Conservation (phyloP, 352 stramenopile genomes). For the Phytophthora melonis region DNA sequence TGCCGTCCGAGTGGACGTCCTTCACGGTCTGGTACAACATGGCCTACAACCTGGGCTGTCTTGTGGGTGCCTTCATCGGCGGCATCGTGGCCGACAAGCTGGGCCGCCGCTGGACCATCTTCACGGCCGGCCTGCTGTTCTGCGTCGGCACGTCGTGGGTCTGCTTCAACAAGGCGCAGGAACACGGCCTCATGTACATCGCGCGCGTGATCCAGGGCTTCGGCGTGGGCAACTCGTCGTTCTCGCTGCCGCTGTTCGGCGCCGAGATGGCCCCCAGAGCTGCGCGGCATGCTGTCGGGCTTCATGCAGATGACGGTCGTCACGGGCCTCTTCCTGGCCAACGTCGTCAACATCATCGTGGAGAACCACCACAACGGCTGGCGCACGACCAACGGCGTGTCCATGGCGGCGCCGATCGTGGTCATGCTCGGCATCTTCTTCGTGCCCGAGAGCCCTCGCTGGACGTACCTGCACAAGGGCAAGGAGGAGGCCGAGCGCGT, state of each 20-base stretch:
- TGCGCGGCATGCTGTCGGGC: too few relatives aligned
- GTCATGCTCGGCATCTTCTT: conserved; percentile 12
- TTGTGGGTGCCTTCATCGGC: conserved; percentile 30
- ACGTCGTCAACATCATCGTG: conserved; percentile 45
- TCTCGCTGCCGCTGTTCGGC: conserved; percentile 11
- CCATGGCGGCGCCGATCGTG: conserved; percentile 41
- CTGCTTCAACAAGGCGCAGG: conserved; percentile 35
- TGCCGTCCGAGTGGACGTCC: conserved; percentile 29
- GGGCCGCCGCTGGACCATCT: conserved; percentile 46
- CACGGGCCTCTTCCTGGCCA: conserved; percentile 29
- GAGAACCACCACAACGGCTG: conserved; percentile 40
- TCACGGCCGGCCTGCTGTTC: conserved; percentile 46
- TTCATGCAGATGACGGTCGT: too few relatives aligned
- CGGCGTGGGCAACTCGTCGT: conserved; percentile 28
- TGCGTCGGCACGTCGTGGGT: conserved; percentile 46
- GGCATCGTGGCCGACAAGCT: conserved; percentile 38
- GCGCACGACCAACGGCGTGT: conserved; percentile 48
- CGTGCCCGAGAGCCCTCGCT: too few relatives aligned
- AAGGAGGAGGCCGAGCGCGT: not conserved
- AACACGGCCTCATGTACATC: conserved; percentile 34
- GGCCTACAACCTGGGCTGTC: conserved; percentile 36
- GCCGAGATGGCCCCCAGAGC: too few relatives aligned
- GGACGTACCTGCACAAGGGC: too few relatives aligned
- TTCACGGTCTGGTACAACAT: conserved; percentile 46
- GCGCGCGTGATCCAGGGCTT: conserved; percentile 48